Base-by-base conservation (phyloP, 805 yeast genomes). In the Cyberlindnera misumaiensis region DNA sequence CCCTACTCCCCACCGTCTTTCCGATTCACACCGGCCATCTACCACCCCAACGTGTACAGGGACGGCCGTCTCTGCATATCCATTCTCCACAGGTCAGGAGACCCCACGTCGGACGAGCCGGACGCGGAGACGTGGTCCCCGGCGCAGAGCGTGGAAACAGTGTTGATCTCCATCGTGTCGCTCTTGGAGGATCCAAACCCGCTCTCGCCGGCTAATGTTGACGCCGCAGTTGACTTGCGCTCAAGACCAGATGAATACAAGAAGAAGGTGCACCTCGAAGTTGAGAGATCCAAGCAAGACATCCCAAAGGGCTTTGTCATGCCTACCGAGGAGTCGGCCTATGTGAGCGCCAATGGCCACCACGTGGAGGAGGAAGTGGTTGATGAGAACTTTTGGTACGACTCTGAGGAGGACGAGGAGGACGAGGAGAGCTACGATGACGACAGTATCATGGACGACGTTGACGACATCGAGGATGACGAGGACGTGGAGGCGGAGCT, bases 71-170 rank as follows among this genome's bases (percentile, higher is more conserved):
- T 93, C 34, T 90, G 97, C 68, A 88, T 89, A 44, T 86, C 96
- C 37, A 90, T 90, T 46, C 69, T 90, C 44, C 97, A 90, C 62
- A 85, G 82, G 48, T 83, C 90, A 13, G 97, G 96, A 17, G 95
- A 88, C 57, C 84, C 83, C 14, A 81, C 90, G 36, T 75, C 85
- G 28, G 96, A 87, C 48, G 96, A 89, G 60, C 90, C 89, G 3
- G 95, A 87, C 52, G 81, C 82, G 41, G 97, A 89, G 64, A 88
- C 95, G 14, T 88, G 97, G 97, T 77, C 84, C 15, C 94, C 89
- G 3, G 93, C 86, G 3, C 96, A 89, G 65, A 82, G 93, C 17
- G 97, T 87, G 9, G 97, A 90, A 63, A 70, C 84, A 25, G 96
- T 90, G 9, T 72, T 90, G 53, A 83, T 90, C 39, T 84, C 95